Percentiles rank a stretch among this genome's conserved stretches.
Conservation (phyloP, 2,329 filamentous ascomycete genomes). For the Lachnellula arida region DNA sequence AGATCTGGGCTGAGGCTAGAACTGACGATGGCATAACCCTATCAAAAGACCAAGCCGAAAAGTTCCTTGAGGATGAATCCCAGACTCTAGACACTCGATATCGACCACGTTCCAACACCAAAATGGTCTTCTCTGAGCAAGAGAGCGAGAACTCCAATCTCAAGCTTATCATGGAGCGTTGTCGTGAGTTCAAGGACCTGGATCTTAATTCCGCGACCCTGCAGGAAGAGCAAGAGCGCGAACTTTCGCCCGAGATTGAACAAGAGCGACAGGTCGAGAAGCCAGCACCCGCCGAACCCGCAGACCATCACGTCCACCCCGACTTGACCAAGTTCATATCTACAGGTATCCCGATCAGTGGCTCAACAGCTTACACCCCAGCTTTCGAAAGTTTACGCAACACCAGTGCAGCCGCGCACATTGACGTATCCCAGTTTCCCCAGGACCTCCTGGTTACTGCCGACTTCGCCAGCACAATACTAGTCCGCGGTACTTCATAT, state of each 20-base stretch:
- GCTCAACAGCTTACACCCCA: slow-evolving; percentile 34
- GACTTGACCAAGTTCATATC: slow-evolving; percentile 40
- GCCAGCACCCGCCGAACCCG: slow-evolving; percentile 38
- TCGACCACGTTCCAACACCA: slow-evolving; percentile 9
- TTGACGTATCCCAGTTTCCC: slow-evolving; percentile 35
- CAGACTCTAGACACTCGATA: slow-evolving; percentile 50
- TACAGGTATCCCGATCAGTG: slow-evolving; percentile 30
- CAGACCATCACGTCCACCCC: slow-evolving; percentile 38
- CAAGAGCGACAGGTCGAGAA: slow-evolving; percentile 51
- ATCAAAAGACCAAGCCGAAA: slow-evolving; percentile 29
- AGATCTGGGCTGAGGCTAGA: neutral
- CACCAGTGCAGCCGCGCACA: slow-evolving; percentile 37
- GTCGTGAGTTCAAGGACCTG: slow-evolving; percentile 33
- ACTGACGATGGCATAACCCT: neutral
- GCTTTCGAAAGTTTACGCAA: slow-evolving; percentile 42
- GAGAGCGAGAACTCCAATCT: too few relatives aligned
- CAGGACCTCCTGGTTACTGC: slow-evolving; percentile 40
- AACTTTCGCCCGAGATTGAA: slow-evolving; percentile 60
- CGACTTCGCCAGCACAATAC: slow-evolving; percentile 47
- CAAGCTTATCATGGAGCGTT: slow-evolving; percentile 32
- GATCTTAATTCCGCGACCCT: slow-evolving; percentile 37
- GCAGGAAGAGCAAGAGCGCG: slow-evolving; percentile 65
- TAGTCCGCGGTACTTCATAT: slow-evolving; percentile 3
- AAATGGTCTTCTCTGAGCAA: neutral
- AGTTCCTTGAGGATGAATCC: slow-evolving; percentile 52